Conservation (phyloP, 31 red algal genomes). For the Porphyra umbilicalis region DNA sequence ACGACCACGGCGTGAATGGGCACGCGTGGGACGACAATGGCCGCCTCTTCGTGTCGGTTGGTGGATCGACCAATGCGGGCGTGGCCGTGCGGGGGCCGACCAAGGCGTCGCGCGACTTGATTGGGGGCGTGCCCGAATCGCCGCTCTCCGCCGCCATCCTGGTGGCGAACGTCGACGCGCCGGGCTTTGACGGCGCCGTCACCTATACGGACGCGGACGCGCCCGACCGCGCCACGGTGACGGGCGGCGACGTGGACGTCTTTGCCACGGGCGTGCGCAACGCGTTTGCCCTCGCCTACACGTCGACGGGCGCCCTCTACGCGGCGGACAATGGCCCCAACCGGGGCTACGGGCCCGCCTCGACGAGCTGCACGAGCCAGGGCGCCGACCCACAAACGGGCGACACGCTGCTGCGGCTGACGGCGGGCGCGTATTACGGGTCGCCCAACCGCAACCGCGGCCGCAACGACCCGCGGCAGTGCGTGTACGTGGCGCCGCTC, state of each 20-base stretch:
- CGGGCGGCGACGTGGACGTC: conserved; percentile 26
- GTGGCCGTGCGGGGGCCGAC: conserved; percentile 2
- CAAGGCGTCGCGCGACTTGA: conserved; percentile 24
- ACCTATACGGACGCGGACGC: conserved; percentile 30
- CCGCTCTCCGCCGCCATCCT: conserved; percentile 48
- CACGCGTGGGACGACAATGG: conserved; percentile 50
- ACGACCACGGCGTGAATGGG: conserved; percentile 69
- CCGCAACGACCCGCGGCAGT: conserved; percentile 32
- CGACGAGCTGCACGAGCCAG: conserved; percentile 32
- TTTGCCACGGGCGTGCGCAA: conserved; percentile 49
- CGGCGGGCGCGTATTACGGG: conserved; percentile 38
- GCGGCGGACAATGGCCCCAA: conserved; percentile 72
- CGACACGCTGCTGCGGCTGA: conserved; percentile 41
- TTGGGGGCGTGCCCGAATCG: conserved; percentile 76
- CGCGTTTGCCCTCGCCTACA: conserved; percentile 32
- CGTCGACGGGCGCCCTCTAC: conserved; percentile 50
- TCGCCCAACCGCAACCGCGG: conserved; percentile 68
- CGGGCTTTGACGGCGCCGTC: conserved; percentile 42
- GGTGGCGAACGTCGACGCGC: conserved; percentile 20
- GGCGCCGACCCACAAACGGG: conserved; percentile 12
- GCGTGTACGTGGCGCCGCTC: conserved; percentile 15
- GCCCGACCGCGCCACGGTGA: conserved; percentile 28
- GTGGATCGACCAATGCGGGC: conserved; percentile 55
- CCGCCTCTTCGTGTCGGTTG: conserved; percentile 39
- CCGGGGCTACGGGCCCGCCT: conserved; percentile 28